phyloP scores from a whole-genome alignment of 23 red algal genomes.

The Cyanidiococcus yangmingshanensis region DNA sequence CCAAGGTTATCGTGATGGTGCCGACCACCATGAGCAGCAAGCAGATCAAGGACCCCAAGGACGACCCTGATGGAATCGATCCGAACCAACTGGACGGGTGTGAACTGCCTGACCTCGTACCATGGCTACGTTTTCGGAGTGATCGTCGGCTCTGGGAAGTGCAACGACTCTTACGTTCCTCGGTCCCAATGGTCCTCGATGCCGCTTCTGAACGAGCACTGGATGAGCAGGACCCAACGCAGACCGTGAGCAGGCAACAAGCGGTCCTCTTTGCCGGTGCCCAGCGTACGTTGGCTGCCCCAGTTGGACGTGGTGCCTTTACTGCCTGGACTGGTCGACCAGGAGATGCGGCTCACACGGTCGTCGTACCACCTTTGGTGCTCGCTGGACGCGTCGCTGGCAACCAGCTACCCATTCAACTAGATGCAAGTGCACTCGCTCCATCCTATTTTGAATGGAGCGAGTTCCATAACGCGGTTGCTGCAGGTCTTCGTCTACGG shows the following conservation, averaged over 20 bases:
- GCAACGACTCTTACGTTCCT: slow-evolving; percentile 58
- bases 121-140: slow-evolving; percentile 40
- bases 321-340: slow-evolving; percentile 60
- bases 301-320: slow-evolving; percentile 77
- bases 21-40: not conserved
- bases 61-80: not conserved
- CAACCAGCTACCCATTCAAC: slow-evolving; percentile 23
- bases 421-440: slow-evolving; percentile 19
- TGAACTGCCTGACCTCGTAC: slow-evolving; percentile 42
- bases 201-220: slow-evolving; percentile 14
- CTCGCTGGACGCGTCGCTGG: slow-evolving; percentile 26
- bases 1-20: not conserved
- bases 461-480: slow-evolving; percentile 96
- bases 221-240: slow-evolving; percentile 19
- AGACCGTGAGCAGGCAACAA: not conserved
- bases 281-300: slow-evolving; percentile 53
- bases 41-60: not conserved
- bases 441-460: slow-evolving; percentile 55
- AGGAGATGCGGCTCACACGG: slow-evolving; percentile 48
- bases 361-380: slow-evolving; percentile 55
- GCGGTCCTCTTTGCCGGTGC: slow-evolving; percentile 21
- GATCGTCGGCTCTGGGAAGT: slow-evolving; percentile 59
- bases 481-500: slow-evolving; percentile 66
- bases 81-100: slow-evolving; percentile 42
- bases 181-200: slow-evolving; percentile 37